Conservation (phyloP, 1,284 basidiomycete genomes). For the Neonothopanus nambi region DNA sequence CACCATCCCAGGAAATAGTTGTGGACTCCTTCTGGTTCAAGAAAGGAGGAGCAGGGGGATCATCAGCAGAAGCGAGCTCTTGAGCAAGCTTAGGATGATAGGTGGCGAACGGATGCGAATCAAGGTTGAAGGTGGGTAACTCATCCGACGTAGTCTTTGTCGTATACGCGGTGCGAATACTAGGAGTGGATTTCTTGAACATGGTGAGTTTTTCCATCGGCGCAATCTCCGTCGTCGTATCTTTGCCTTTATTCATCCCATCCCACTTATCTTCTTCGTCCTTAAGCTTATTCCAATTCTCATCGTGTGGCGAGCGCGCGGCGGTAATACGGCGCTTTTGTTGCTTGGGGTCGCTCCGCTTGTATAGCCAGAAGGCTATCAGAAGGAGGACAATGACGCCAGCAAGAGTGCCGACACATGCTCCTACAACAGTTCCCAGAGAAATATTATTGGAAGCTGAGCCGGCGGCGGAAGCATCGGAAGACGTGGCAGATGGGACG, state of each 20-base stretch:
- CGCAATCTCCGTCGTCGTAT: conserved; percentile 26
- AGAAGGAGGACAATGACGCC: conserved; percentile 44
- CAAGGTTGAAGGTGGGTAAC: conserved; percentile 35
- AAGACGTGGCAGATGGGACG: conserved; percentile 18
- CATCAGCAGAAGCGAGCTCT: conserved; percentile 42
- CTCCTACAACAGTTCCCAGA: conserved; percentile 50
- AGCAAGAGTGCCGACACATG: conserved; percentile 51
- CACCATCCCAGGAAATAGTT: conserved; percentile 56
- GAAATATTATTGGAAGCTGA: conserved; percentile 36
- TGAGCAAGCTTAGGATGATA: conserved; percentile 57
- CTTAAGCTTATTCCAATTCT: conserved; percentile 43
- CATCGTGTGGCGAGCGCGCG: conserved; percentile 12
- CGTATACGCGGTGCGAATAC: conserved; percentile 51
- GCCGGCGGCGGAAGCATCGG: conserved; percentile 24
- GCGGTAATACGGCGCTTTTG: conserved; percentile 6
- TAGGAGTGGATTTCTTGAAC: conserved; percentile 65
- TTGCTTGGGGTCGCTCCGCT: conserved; percentile 38
- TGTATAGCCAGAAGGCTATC: conserved; percentile 49
- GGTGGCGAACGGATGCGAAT: conserved; percentile 41
- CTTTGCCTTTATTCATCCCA: conserved; percentile 31
- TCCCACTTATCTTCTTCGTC: conserved; percentile 47
- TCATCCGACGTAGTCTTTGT: conserved; percentile 40
- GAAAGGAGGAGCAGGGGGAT: conserved; percentile 45
- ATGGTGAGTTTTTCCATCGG: conserved; percentile 60
- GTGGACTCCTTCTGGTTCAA: conserved; percentile 37